Percentiles rank a stretch among this genome's conserved stretches.
Conservation (phyloP, 2,329 filamentous ascomycete genomes). For the Ophiocordyceps australis region DNA sequence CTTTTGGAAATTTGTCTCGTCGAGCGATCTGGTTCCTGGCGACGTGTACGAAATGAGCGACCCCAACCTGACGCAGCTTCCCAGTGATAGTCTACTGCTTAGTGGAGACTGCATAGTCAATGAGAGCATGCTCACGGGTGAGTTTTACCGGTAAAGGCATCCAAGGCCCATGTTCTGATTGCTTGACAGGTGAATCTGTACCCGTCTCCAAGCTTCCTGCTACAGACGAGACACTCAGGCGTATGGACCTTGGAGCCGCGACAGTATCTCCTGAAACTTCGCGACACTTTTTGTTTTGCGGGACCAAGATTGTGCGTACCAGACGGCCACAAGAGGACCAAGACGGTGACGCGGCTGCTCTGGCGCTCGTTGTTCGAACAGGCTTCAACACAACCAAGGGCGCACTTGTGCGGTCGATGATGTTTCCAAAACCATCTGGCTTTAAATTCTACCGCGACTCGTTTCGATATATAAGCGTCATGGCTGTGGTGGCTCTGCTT, state of each 20-base stretch:
- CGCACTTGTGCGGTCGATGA: conserved; percentile 87
- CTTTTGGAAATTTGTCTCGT: conserved; percentile 84
- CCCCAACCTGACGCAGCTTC: conserved; percentile 71
- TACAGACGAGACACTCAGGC: conserved; percentile 58
- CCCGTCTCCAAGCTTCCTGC: conserved; percentile 86
- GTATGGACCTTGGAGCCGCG: conserved; percentile 62
- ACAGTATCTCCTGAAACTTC: conserved; percentile 71
- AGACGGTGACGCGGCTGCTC: conserved; percentile 73
- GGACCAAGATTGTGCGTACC: conserved; percentile 87
- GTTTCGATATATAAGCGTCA: conserved; percentile 94
- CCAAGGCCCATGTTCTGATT: conserved; percentile 2
- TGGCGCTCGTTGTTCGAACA: conserved; percentile 83
- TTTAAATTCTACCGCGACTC: conserved; percentile 99
- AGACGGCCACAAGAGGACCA: conserved; percentile 72
- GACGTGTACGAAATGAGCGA: conserved; percentile 97
- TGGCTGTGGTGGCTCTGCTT: conserved; percentile 69
- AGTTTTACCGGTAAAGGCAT: not conserved
- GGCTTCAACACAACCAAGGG: conserved; percentile 98
- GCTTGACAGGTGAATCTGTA: conserved; percentile 59
- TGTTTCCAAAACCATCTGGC: conserved; percentile 93
- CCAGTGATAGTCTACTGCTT: conserved; percentile 78
- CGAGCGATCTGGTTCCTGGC: conserved; percentile 78
- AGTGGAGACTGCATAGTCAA: conserved; percentile 97
- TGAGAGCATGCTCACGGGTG: conserved; percentile 85
- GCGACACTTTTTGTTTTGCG: conserved; percentile 81